Percentiles rank a stretch among this genome's conserved stretches.
Conservation (phyloP, 352 stramenopile genomes). For the Phytophthora idaei region DNA sequence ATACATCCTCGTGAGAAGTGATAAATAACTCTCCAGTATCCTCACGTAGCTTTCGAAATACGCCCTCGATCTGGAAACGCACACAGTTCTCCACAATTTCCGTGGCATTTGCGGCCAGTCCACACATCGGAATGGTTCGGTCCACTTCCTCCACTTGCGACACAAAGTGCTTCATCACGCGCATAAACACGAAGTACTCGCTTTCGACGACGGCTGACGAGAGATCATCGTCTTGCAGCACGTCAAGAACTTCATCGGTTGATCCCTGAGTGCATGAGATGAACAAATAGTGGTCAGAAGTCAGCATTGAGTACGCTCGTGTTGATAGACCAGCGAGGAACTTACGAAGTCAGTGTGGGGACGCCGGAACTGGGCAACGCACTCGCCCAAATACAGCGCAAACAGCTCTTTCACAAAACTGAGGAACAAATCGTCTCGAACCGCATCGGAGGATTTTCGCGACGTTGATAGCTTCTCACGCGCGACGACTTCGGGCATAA, state of each 20-base stretch:
- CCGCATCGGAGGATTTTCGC: slow-evolving; percentile 44
- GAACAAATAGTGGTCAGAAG: slow-evolving; percentile 6
- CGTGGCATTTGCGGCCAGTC: slow-evolving; percentile 47
- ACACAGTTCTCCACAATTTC: slow-evolving; percentile 72
- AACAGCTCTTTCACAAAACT: slow-evolving; percentile 78
- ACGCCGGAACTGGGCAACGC: slow-evolving; percentile 58
- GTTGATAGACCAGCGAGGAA: slow-evolving; percentile 1
- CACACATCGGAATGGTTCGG: slow-evolving; percentile 59
- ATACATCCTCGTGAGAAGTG: slow-evolving; percentile 58
- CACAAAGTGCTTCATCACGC: slow-evolving; percentile 80
- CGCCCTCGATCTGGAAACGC: slow-evolving; percentile 77
- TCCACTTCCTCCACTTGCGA: slow-evolving; percentile 64
- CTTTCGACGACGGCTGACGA: slow-evolving; percentile 42
- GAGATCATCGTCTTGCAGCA: slow-evolving; percentile 32
- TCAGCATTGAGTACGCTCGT: background rate
- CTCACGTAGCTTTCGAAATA: slow-evolving; percentile 66
- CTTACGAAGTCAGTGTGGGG: slow-evolving; percentile 65
- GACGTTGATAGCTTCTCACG: slow-evolving; percentile 43
- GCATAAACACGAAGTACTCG: slow-evolving; percentile 85
- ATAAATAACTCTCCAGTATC: slow-evolving; percentile 67
- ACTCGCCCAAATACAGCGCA: slow-evolving; percentile 58
- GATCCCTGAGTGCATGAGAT: slow-evolving; percentile 41
- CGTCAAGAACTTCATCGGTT: slow-evolving; percentile 45
- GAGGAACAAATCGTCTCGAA: slow-evolving; percentile 71
- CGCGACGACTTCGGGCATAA: slow-evolving; percentile 55